Evolutionary conservation across 2,329 filamentous ascomycete species (phyloP), one percentile per base, ranked within the genome.

Genomic region (Botrytis tulipae): DNA sequence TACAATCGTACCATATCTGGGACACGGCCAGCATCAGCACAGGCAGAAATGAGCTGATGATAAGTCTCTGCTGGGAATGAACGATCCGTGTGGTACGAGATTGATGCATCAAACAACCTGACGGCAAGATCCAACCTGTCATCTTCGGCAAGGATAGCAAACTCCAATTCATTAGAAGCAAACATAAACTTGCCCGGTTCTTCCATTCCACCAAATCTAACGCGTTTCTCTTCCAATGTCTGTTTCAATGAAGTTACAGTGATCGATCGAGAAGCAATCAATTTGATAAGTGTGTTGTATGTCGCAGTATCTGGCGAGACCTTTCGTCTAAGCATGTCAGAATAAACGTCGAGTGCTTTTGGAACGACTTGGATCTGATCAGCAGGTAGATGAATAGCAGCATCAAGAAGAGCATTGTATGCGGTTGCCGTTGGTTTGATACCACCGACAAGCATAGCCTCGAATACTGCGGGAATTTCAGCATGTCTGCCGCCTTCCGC

Each of bases 291-390:
- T 48, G 94, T 94, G 80, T 94, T 90, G 83, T 97, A 98, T 0
- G 95, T 98, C 73, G 92, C 89, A 71, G 91, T 90, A 81, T 98
- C 92, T 12, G 95, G 95, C 32, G 88, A 84, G 37, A 98, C 91
- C 78, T 91, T 92, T 76, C 95, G 92, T 77, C 92, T 90, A 78
- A 97, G 90, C 96, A 99, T 98, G 81, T 98, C 95, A 25, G 94
- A 92, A 82, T 98, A 99, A 70, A 99, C 93, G 84, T 97, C 95
- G 70, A 98, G 87, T 8, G 94, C 94, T 84, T 97, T 97, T 75
- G 94, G 92, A 22, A 97, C 93, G 70, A 96, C 90, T 83, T 97
- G 92, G 71, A 92, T 92, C 82, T 91, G 92, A 82, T 93, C 91
- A 37, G 87, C 86, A 12, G 95, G 93, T 29, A 98, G 88, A 78